Evolutionary conservation across 192 early-diverging fungal genomes (phyloP).

Genomic region (Glomus cerebriforme): DNA sequence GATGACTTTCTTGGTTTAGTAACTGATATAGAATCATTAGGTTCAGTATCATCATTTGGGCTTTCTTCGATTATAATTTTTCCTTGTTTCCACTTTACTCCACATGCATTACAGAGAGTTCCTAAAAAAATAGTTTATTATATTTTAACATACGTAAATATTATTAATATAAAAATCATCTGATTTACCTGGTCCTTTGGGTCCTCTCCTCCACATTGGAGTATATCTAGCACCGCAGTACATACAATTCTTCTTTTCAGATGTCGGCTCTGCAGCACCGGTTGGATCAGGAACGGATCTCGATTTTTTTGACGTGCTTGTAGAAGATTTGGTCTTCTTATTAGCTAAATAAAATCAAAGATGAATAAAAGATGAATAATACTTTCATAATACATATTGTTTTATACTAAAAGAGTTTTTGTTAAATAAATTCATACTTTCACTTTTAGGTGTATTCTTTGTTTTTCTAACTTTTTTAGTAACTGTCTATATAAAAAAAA

Average conservation of each 20-base stretch:
- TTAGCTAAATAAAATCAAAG: background rate
- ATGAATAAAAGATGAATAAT: background rate
- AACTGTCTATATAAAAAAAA: background rate
- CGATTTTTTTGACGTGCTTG: slow-evolving; percentile 13
- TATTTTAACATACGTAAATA: background rate
- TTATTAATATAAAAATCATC: background rate
- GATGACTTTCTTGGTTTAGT: slow-evolving; percentile 20
- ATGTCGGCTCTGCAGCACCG: background rate
- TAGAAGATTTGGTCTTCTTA: background rate
- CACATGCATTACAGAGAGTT: slow-evolving; percentile 80
- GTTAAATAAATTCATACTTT: background rate
- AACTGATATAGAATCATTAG: background rate
- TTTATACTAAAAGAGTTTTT: background rate
- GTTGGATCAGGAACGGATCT: slow-evolving; percentile 2
- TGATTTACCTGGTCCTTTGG: slow-evolving; percentile 58
- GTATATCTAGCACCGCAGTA: slow-evolving; percentile 69
- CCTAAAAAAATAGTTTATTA: background rate
- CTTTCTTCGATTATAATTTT: slow-evolving; percentile 59
- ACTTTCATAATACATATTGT: background rate
- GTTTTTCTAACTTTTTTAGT: background rate
- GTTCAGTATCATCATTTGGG: background rate
- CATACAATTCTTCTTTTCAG: slow-evolving; percentile 54
- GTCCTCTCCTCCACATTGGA: slow-evolving; percentile 81
- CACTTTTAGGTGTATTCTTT: background rate
- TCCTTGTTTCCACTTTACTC: slow-evolving; percentile 82